Evolutionary conservation across 257 asterid species (phyloP).

Genomic region (Craterostigma plantagineum): DNA sequence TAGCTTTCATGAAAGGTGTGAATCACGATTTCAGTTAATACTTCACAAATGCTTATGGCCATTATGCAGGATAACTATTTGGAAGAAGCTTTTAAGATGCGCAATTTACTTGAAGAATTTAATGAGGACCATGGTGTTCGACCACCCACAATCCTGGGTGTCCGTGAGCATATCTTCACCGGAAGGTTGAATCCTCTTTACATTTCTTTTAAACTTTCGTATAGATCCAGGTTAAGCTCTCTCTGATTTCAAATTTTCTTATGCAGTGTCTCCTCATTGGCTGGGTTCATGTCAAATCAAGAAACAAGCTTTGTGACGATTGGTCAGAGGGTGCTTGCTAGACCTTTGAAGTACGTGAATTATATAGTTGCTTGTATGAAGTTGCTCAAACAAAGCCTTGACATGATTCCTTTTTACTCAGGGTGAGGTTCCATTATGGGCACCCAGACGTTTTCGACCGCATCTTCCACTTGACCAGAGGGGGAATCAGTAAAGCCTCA

Average conservation of each 20-base stretch:
- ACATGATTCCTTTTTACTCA: constrained; percentile 9
- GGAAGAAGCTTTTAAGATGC: constrained; percentile 98
- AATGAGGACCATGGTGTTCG: constrained; percentile 96
- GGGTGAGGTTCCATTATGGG: constrained; percentile 97
- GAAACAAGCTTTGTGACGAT: constrained; percentile 98
- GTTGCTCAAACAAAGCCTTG: not conserved
- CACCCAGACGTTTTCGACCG: constrained; percentile 97
- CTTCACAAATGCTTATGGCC: constrained; percentile 2
- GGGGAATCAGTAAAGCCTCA: constrained; percentile 97
- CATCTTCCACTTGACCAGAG: constrained; percentile 90
- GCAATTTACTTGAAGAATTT: constrained; percentile 89
- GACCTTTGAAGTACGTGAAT: constrained; percentile 89
- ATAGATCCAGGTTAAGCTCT: too few species aligned
- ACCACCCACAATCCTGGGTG: constrained; percentile 86
- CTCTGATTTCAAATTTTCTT: constrained; percentile 15
- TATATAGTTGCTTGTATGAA: constrained; percentile 5
- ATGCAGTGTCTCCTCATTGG: constrained; percentile 93
- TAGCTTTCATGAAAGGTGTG: constrained; percentile 16
- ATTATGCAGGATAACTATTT: constrained; percentile 73
- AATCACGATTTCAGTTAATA: constrained; percentile 1
- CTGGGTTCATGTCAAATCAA: constrained; percentile 98
- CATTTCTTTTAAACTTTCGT: too few species aligned
- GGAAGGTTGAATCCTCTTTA: constrained; percentile 54
- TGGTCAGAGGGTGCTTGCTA: constrained; percentile 97
- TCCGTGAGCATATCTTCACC: constrained; percentile 91